These are phyloP conservation scores for Chytriomyces sp. DNA, from an alignment of 192 early-diverging fungal species.

Conservation along the genomic window DNA sequence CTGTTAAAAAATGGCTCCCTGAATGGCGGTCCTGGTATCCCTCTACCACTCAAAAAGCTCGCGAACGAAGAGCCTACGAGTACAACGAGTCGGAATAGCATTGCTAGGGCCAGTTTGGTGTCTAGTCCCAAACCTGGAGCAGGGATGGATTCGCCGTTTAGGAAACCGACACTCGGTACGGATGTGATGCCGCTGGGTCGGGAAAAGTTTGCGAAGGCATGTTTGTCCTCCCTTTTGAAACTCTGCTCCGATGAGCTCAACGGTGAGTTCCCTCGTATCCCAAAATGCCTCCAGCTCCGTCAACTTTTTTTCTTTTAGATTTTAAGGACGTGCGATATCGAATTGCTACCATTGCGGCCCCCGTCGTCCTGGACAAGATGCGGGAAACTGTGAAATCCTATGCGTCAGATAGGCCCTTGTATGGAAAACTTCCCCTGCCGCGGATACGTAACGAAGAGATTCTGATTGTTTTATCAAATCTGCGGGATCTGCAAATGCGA, in stretches of 20 bases:
- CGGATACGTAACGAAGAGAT: slow-evolving; percentile 68
- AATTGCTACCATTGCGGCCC: slow-evolving; percentile 63
- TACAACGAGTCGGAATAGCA: not conserved
- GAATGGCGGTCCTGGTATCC: too few relatives aligned
- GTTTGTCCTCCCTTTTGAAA: slow-evolving; percentile 63
- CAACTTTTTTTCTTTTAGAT: slow-evolving; percentile 31
- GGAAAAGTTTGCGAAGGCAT: slow-evolving; percentile 69
- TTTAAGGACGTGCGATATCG: slow-evolving; percentile 51
- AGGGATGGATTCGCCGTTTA: too few relatives aligned
- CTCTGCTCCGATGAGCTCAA: slow-evolving; percentile 57
- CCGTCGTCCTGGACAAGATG: slow-evolving; percentile 66
- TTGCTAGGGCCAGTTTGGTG: too few relatives aligned
- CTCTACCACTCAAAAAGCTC: too few relatives aligned
- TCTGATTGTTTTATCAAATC: slow-evolving; percentile 51
- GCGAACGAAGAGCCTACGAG: not conserved
- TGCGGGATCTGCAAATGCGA: slow-evolving; percentile 53
- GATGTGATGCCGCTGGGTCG: slow-evolving; percentile 63
- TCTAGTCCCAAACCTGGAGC: not conserved
- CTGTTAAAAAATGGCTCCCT: not conserved
- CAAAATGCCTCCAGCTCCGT: not conserved
- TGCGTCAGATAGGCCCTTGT: slow-evolving; percentile 63
- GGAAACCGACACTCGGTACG: too few relatives aligned
- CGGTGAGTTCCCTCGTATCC: slow-evolving; percentile 25
- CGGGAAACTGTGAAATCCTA: slow-evolving; percentile 61
- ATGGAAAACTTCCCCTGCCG: slow-evolving; percentile 72